Evolutionary conservation across 768 basidiomycete genomes (phyloP).

Genomic region (Mycena maculata): DNA sequence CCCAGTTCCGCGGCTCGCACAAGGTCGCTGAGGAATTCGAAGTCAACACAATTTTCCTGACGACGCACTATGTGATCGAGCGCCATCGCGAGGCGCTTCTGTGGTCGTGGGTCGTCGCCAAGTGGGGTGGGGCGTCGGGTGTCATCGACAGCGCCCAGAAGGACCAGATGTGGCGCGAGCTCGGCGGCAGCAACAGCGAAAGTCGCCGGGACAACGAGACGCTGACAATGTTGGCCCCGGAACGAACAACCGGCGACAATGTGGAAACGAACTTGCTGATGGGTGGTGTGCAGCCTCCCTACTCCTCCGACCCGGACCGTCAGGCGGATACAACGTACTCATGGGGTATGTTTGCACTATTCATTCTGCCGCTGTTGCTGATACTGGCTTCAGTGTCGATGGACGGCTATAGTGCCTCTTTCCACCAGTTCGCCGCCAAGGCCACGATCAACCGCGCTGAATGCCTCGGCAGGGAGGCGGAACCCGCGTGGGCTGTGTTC

Average conservation of each 20-base stretch:
- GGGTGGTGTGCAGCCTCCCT: constrained; percentile 24
- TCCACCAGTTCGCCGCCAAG: neutral
- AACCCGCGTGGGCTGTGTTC: constrained; percentile 27
- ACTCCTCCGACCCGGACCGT: neutral
- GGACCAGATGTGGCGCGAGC: constrained; percentile 45
- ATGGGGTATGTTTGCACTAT: constrained; percentile 9
- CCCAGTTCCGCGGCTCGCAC: constrained; percentile 46
- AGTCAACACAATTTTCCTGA: constrained; percentile 47
- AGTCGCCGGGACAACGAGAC: neutral
- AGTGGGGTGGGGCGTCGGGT: constrained; percentile 34
- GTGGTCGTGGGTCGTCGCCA: constrained; percentile 52
- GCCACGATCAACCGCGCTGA: neutral
- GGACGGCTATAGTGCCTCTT: constrained; percentile 23
- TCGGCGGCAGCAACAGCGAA: constrained; percentile 43
- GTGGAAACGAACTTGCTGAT: constrained; percentile 32
- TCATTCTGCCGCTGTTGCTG: neutral
- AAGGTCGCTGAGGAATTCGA: constrained; percentile 43
- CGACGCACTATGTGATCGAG: constrained; percentile 48
- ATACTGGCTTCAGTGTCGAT: constrained; percentile 12
- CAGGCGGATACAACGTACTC: constrained; percentile 19
- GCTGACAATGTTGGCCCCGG: constrained; percentile 10
- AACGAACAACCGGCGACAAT: constrained; percentile 16
- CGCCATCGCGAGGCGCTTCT: constrained; percentile 51
- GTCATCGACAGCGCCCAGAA: constrained; percentile 15
- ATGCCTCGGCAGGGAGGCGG: constrained; percentile 8